Evolutionary conservation across 345 rosid species (phyloP).

Genomic region (Murraya paniculata): DNA sequence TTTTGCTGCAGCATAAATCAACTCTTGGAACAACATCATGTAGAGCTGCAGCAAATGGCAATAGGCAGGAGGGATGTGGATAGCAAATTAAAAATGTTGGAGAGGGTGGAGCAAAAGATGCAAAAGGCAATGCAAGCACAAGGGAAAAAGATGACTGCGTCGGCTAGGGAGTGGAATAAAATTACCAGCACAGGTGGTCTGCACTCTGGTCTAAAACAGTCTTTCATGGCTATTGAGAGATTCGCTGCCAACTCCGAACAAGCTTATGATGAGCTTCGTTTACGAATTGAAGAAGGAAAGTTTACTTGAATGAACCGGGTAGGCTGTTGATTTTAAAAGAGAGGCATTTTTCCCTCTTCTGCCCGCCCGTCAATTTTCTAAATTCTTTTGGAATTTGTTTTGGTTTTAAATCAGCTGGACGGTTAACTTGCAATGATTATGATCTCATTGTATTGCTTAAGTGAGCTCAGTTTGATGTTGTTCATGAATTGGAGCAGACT

Average conservation of each 20-base stretch:
- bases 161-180: constrained; percentile 17
- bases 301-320: neutral
- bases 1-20: constrained; percentile 24
- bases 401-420: neutral
- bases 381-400: neutral
- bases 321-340: constrained; percentile 1
- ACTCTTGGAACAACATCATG: constrained; percentile 28
- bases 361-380: neutral
- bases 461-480: neutral
- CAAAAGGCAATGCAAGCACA: constrained; percentile 25
- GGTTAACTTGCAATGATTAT: neutral
- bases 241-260: constrained; percentile 28
- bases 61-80: constrained; percentile 36
- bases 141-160: constrained; percentile 20
- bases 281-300: constrained; percentile 19
- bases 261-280: constrained; percentile 31
- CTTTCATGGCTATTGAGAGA: constrained; percentile 39
- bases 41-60: constrained; percentile 32
- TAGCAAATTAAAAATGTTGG: constrained; percentile 38
- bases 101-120: constrained; percentile 42
- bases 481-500: neutral
- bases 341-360: neutral
- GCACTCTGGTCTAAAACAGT: constrained; percentile 30
- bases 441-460: neutral
- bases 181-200: constrained; percentile 14